These are phyloP conservation scores for Xylaria polymorpha DNA, from an alignment of 2,329 filamentous ascomycete genomes.

Conservation along the genomic window DNA sequence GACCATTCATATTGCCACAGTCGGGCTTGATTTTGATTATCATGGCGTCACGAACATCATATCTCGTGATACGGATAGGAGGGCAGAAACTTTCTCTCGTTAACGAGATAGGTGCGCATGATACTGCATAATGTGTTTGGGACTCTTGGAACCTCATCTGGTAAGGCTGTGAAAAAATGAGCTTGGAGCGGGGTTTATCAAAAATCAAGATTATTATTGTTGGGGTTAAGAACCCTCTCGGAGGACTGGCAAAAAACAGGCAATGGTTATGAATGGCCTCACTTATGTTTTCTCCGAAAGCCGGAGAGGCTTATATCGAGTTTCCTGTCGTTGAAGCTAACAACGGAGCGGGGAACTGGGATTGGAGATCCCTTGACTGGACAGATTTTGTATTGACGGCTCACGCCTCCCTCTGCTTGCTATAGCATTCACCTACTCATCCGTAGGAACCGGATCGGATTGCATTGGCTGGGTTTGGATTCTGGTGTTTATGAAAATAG, in stretches of 20 bases:
- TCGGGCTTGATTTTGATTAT: constrained; percentile 10
- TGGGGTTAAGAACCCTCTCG: constrained; percentile 10
- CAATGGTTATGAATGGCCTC: constrained; percentile 25
- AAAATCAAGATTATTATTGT: constrained; percentile 34
- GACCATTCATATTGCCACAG: neutral
- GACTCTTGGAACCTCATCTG: constrained; percentile 33
- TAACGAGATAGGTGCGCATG: constrained; percentile 10
- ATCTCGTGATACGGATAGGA: constrained; percentile 13
- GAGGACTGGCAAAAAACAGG: constrained; percentile 12
- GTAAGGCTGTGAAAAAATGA: constrained; percentile 19
- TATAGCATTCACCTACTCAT: constrained; percentile 23
- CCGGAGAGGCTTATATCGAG: constrained; percentile 22
- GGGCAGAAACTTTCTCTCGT: neutral
- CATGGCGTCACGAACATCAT: constrained; percentile 21
- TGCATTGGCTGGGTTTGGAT: constrained; percentile 29
- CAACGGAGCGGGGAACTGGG: constrained; percentile 18
- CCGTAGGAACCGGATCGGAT: constrained; percentile 16
- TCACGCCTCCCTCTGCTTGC: constrained; percentile 32
- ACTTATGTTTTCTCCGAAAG: constrained; percentile 16
- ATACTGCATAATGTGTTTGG: constrained; percentile 42
- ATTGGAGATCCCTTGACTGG: constrained; percentile 24
- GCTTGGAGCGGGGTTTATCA: constrained; percentile 22
- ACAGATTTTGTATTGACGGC: constrained; percentile 37
- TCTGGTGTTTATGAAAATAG: constrained; percentile 33
- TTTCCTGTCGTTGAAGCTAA: constrained; percentile 10